Evolutionary conservation across 2,329 filamentous ascomycete species (phyloP).

Genomic region (Pseudocercospora cruenta): DNA sequence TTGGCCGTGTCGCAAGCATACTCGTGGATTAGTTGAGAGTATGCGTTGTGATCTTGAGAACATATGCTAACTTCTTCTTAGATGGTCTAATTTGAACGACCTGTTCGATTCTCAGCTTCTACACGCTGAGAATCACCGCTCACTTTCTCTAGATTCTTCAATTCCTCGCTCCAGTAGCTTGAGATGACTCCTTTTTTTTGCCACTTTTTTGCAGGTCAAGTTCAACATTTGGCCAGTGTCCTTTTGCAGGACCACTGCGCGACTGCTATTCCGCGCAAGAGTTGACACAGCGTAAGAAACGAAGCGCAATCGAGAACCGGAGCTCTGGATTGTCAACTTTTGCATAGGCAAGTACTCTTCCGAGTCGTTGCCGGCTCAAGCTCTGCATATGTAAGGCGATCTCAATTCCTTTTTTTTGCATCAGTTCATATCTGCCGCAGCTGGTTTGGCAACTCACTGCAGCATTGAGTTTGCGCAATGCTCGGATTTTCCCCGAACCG

Average conservation of each 20-base stretch:
- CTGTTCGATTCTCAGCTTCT: not conserved
- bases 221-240: not conserved
- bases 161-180: not conserved
- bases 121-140: not conserved
- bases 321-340: not conserved
- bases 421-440: too few species aligned
- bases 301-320: not conserved
- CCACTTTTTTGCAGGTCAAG: not conserved
- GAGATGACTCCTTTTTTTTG: not conserved
- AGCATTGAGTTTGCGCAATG: too few species aligned
- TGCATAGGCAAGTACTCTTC: not conserved
- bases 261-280: not conserved
- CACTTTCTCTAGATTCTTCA: not conserved
- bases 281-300: not conserved
- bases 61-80: not conserved
- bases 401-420: too few species aligned
- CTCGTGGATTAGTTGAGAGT: not conserved
- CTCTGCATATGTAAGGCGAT: too few species aligned
- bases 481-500: too few species aligned
- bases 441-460: too few species aligned
- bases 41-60: not conserved
- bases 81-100: not conserved
- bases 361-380: too few species aligned
- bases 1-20: not conserved
- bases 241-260: not conserved